Conservation (phyloP, 257 asterid species). For the Solanum peruvianum region DNA sequence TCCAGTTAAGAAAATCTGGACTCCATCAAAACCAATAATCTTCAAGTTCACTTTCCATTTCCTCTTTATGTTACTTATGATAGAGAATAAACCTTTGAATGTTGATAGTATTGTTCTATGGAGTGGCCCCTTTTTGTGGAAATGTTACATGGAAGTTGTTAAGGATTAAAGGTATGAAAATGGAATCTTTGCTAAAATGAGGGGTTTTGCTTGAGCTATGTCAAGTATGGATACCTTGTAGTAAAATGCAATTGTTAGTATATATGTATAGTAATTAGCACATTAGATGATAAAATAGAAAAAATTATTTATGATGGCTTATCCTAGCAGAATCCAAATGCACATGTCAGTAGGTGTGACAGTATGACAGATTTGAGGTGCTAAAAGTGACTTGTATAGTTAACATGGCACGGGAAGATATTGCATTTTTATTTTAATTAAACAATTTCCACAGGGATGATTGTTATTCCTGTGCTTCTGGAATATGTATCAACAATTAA, state of each 20-base stretch:
- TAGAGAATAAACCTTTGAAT: neutral
- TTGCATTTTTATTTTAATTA: neutral
- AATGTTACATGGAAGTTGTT: neutral
- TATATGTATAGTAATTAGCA: neutral
- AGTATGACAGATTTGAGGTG: neutral
- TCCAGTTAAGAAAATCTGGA: constrained; percentile 19
- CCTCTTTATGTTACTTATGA: neutral
- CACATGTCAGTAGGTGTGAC: neutral
- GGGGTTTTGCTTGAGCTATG: neutral
- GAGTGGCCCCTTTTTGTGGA: neutral
- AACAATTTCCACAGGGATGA: neutral
- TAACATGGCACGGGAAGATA: neutral
- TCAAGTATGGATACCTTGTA: neutral
- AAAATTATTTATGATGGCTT: neutral
- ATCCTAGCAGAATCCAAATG: neutral
- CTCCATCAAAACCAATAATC: constrained; percentile 13
- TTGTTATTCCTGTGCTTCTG: neutral
- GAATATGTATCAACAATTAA: neutral
- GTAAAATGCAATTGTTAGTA: neutral
- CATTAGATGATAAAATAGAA: neutral
- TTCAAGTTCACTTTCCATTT: constrained; percentile 11
- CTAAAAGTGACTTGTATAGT: neutral
- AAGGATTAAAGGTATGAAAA: neutral
- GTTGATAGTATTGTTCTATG: neutral
- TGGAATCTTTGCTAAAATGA: neutral